phyloP scores from a whole-genome alignment of 2,329 filamentous ascomycete genomes.

The Trichoderma afroharzianum region DNA sequence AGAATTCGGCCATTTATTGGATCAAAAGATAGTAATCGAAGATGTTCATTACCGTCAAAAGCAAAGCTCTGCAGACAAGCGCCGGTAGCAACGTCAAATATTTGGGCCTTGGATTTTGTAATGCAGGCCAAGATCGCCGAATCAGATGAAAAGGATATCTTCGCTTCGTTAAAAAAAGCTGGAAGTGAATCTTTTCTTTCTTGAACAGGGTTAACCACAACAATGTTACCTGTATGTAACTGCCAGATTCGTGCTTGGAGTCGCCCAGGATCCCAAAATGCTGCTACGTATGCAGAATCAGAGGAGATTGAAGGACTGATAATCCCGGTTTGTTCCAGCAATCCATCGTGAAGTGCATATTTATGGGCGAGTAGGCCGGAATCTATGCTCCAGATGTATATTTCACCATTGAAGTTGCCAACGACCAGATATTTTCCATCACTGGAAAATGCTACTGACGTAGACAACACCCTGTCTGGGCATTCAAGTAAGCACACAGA shows the following conservation, averaged over 20 bases:
- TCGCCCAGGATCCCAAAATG: neutral
- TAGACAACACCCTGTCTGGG: fast-evolving
- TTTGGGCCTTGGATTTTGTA: fast-evolving
- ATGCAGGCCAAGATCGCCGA: neutral
- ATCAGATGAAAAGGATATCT: neutral
- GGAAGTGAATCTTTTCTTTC: no score
- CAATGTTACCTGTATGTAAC: fast-evolving
- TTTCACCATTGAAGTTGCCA: neutral
- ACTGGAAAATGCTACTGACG: neutral
- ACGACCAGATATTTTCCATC: neutral
- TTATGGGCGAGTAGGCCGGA: neutral
- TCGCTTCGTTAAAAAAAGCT: fast-evolving
- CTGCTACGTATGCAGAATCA: neutral
- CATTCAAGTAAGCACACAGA: neutral
- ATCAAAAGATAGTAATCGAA: neutral
- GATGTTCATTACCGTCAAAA: fast-evolving
- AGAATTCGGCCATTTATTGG: neutral
- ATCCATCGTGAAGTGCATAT: neutral
- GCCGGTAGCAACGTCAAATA: neutral
- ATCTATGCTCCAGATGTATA: neutral
- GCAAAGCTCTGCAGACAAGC: neutral
- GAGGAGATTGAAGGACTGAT: neutral
- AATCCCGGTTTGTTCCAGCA: no score
- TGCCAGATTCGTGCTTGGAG: neutral
- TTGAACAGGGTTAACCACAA: neutral